phyloP scores from a whole-genome alignment of 2,329 filamentous ascomycete genomes.

The Colletotrichum gigasporum region DNA sequence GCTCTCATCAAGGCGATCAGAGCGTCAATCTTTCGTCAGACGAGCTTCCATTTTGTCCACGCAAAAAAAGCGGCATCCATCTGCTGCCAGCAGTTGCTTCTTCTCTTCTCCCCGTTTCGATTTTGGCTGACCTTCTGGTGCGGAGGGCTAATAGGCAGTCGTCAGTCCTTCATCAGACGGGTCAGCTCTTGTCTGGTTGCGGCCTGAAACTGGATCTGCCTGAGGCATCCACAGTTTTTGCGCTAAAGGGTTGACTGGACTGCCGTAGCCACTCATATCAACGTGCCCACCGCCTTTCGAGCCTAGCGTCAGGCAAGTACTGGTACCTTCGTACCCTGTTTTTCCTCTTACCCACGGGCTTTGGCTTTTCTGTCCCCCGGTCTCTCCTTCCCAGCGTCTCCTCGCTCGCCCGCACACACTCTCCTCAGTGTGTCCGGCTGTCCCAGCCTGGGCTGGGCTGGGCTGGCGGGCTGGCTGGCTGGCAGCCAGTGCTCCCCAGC shows the following conservation, averaged over 20 bases:
- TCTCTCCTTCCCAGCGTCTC: neutral
- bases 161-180: slow-evolving; percentile 29
- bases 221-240: slow-evolving; percentile 27
- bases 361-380: slow-evolving; percentile 29
- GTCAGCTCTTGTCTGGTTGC: slow-evolving; percentile 29
- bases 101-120: neutral
- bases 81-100: neutral
- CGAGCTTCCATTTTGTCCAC: too few relatives aligned
- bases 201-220: slow-evolving; percentile 32
- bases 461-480: slow-evolving; percentile 1
- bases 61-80: too few relatives aligned
- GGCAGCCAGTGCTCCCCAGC: slow-evolving; percentile 25
- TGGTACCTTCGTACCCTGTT: slow-evolving; percentile 30
- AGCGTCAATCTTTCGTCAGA: neutral
- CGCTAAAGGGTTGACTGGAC: slow-evolving; percentile 26
- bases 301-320: slow-evolving; percentile 33
- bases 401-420: neutral
- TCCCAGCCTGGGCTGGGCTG: neutral
- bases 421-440: neutral
- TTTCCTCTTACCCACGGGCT: slow-evolving; percentile 27
- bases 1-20: slow-evolving; percentile 11
- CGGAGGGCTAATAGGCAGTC: slow-evolving; percentile 26
- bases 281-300: slow-evolving; percentile 31
- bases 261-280: slow-evolving; percentile 33
- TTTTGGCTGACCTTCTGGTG: slow-evolving; percentile 17